Evolutionary conservation across 768 basidiomycete genomes (phyloP).

Genomic region (Podaxis sp.): DNA sequence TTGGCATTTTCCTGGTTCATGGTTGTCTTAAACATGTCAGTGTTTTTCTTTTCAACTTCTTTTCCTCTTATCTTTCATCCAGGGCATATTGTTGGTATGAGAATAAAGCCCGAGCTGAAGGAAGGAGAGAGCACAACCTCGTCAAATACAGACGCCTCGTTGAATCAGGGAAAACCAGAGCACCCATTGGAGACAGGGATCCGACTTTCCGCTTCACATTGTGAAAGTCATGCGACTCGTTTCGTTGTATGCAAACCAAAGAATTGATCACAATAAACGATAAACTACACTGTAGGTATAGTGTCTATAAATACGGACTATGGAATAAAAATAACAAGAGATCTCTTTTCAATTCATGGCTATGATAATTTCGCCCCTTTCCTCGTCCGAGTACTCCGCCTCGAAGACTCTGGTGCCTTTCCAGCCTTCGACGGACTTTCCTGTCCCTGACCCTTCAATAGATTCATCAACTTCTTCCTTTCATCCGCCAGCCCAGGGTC

Average conservation of each 20-base stretch:
- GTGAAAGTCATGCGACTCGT: not conserved
- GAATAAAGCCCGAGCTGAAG: conserved; percentile 12
- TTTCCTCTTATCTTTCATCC: not conserved
- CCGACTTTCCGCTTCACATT: conserved; percentile 10
- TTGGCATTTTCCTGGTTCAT: conserved; percentile 8
- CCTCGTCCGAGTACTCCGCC: conserved; percentile 17
- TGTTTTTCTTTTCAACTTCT: not conserved
- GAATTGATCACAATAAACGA: not conserved
- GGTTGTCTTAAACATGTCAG: conserved; percentile 6
- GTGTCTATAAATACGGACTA: conserved; percentile 1
- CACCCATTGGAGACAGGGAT: conserved; percentile 14
- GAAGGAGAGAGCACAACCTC: conserved; percentile 1
- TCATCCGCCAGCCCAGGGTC: conserved; percentile 65
- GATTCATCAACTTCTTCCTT: conserved; percentile 53
- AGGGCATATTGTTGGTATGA: conserved; percentile 11
- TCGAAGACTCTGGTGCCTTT: conserved; percentile 11
- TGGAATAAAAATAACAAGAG: not conserved
- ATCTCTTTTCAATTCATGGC: conserved; percentile 8
- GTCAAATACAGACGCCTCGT: conserved; percentile 1
- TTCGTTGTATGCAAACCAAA: not conserved
- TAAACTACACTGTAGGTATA: conserved; percentile 7
- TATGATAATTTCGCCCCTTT: conserved; percentile 27
- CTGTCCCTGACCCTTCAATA: conserved; percentile 38
- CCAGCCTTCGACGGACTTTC: conserved; percentile 11
- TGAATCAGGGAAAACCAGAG: conserved; percentile 10